These are phyloP conservation scores for Phytophthora pluvialis DNA, from an alignment of 352 stramenopile species.

Conservation along the genomic window DNA sequence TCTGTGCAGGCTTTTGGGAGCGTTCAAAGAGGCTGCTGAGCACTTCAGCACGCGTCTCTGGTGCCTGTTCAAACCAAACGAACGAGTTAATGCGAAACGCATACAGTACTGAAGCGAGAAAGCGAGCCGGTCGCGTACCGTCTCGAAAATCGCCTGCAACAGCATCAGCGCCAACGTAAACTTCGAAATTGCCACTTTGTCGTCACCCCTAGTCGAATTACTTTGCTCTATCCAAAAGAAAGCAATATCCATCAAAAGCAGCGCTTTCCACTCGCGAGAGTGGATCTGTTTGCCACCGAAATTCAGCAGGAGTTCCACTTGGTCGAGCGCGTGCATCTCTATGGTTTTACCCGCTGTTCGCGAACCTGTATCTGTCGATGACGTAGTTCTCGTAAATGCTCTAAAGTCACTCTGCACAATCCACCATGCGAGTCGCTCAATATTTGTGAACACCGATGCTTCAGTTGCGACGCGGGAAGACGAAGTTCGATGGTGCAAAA, in stretches of 20 bases:
- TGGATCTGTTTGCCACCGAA: slow-evolving; percentile 77
- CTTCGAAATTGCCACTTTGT: slow-evolving; percentile 21
- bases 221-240: slow-evolving; percentile 63
- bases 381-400: slow-evolving; percentile 10
- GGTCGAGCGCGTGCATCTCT: slow-evolving; percentile 39
- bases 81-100: slow-evolving; percentile 4
- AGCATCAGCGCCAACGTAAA: slow-evolving; percentile 26
- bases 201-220: neutral
- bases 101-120: neutral
- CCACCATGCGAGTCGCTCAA: slow-evolving; percentile 50
- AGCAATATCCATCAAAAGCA: slow-evolving; percentile 76
- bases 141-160: slow-evolving; percentile 51
- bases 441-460: slow-evolving; percentile 50
- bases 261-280: slow-evolving; percentile 76
- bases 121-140: slow-evolving; percentile 21
- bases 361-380: neutral
- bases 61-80: slow-evolving; percentile 35
- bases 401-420: slow-evolving; percentile 37
- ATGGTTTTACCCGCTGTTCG: slow-evolving; percentile 20
- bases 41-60: slow-evolving; percentile 61
- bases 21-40: slow-evolving; percentile 47
- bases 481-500: slow-evolving; percentile 73
- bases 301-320: slow-evolving; percentile 51
- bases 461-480: slow-evolving; percentile 62
- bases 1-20: slow-evolving; percentile 33